These are phyloP conservation scores for Tolypocladium tundrense DNA, from an alignment of 2,329 filamentous ascomycete genomes.

Conservation along the genomic window DNA sequence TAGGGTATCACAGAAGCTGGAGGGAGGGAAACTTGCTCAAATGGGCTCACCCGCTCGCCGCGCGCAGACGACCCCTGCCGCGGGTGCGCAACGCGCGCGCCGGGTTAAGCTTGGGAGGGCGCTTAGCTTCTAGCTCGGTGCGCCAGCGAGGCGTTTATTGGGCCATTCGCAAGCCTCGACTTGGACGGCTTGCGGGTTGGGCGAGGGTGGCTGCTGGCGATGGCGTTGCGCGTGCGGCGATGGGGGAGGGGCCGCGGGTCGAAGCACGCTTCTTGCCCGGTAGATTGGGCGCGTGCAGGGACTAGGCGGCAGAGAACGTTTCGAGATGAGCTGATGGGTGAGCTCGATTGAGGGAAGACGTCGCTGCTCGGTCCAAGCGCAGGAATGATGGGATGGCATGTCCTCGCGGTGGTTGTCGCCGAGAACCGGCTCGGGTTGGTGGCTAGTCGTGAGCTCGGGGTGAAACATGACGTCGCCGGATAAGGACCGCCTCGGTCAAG, in stretches of 20 bases:
- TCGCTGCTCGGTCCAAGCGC: background rate
- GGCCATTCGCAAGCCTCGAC: background rate
- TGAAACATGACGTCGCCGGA: background rate
- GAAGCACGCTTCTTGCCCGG: too few relatives aligned
- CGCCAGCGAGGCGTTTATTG: background rate
- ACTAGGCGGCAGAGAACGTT: background rate
- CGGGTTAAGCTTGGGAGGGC: background rate
- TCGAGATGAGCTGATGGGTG: background rate
- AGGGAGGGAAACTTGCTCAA: slow-evolving; percentile 1
- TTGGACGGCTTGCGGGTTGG: background rate
- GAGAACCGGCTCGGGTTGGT: background rate
- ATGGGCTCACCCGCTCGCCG: background rate
- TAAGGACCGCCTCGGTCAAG: background rate
- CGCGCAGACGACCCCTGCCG: background rate
- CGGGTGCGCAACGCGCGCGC: background rate
- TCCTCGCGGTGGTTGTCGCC: background rate
- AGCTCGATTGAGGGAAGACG: background rate
- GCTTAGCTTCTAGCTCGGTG: background rate
- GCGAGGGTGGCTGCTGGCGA: background rate
- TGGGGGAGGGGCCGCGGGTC: background rate
- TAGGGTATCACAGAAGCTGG: too few relatives aligned
- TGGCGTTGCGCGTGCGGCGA: background rate
- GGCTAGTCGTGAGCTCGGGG: too few relatives aligned
- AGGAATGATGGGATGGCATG: background rate
- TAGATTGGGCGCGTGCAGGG: background rate